These are phyloP conservation scores for Vinca minor DNA, from an alignment of 257 asterid genomes.

Conservation along the genomic window DNA sequence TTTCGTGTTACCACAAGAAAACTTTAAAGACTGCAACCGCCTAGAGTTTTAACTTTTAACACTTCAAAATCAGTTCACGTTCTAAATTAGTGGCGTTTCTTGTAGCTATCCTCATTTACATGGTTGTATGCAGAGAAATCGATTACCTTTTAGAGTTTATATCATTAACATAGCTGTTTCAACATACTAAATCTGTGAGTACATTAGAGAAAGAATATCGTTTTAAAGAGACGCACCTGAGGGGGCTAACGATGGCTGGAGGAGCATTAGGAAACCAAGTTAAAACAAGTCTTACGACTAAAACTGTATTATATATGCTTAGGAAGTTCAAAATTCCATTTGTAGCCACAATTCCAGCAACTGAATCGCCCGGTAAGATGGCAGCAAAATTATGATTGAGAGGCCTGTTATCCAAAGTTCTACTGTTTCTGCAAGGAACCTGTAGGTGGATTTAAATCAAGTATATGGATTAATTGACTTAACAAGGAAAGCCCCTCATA, in stretches of 20 bases:
- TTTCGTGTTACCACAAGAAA: neutral
- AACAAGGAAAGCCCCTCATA: neutral
- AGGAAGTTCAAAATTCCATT: constrained; percentile 69
- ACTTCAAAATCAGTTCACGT: neutral
- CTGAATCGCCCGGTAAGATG: too few species aligned
- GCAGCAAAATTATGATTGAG: constrained; percentile 58
- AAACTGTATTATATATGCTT: constrained; percentile 71
- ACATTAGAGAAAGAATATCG: neutral
- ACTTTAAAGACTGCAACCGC: neutral
- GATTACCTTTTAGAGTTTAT: neutral
- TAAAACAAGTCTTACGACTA: constrained; percentile 71
- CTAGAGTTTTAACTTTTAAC: neutral
- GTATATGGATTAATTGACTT: neutral
- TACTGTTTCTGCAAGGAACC: constrained; percentile 36
- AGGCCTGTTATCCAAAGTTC: constrained; percentile 23
- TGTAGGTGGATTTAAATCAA: constrained; percentile 23
- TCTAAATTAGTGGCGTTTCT: too few species aligned
- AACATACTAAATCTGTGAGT: neutral
- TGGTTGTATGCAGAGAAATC: too few species aligned
- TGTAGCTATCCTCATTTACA: too few species aligned
- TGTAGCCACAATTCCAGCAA: too few species aligned
- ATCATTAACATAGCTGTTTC: neutral
- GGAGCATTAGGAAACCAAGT: constrained; percentile 97
- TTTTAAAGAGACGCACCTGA: constrained; percentile 47
- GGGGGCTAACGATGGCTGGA: constrained; percentile 69